These are phyloP conservation scores for Trypanosoma mega DNA, from an alignment of 208 protist species.

Conservation along the genomic window DNA sequence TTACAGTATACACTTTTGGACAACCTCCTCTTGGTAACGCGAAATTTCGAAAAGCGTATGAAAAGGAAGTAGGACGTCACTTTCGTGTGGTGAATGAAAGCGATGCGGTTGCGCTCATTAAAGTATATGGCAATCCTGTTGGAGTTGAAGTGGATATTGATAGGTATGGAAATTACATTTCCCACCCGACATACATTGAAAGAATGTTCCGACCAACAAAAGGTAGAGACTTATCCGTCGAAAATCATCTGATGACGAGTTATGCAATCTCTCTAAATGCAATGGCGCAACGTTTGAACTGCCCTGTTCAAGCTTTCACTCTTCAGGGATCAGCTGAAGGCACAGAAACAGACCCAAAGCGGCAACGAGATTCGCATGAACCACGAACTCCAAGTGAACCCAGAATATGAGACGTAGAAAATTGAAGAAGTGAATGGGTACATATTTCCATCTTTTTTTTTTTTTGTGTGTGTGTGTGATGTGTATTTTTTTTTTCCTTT, in stretches of 20 bases:
- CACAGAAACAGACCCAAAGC: too few species aligned
- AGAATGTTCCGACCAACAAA: slow-evolving; percentile 73
- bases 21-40: slow-evolving; percentile 85
- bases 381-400: not conserved
- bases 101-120: slow-evolving; percentile 71
- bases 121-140: slow-evolving; percentile 72
- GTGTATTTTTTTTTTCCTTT: not conserved
- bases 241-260: slow-evolving; percentile 73
- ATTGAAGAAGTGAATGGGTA: slow-evolving; percentile 2
- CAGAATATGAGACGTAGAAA: too few species aligned
- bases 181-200: slow-evolving; percentile 88
- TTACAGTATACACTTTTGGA: slow-evolving; percentile 91
- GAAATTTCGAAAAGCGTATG: slow-evolving; percentile 67
- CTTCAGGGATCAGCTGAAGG: slow-evolving; percentile 44
- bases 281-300: slow-evolving; percentile 45
- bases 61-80: slow-evolving; percentile 76
- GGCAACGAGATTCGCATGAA: not conserved
- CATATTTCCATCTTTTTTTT: slow-evolving; percentile 12
- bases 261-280: slow-evolving; percentile 74
- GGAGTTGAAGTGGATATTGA: slow-evolving; percentile 89
- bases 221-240: slow-evolving; percentile 55
- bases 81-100: slow-evolving; percentile 91
- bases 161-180: slow-evolving; percentile 88
- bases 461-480: not conserved
- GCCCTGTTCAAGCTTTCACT: slow-evolving; percentile 32